Conservation (phyloP, 192 early-diverging fungal species). For the Diversispora epigaea region DNA sequence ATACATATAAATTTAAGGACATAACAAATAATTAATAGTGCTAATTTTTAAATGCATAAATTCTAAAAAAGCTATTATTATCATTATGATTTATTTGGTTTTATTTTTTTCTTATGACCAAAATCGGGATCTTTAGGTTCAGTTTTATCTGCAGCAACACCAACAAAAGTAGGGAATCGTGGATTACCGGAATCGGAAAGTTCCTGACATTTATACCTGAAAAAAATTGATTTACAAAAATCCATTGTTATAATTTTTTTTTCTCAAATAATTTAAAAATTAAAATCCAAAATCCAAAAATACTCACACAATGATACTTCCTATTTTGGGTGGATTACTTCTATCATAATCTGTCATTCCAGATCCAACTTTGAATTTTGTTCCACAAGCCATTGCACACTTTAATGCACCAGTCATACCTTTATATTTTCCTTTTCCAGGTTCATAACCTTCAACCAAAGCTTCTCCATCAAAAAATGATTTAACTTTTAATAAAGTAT, state of each 20-base stretch:
- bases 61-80: too few relatives aligned
- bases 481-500: conserved; percentile 42
- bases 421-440: conserved; percentile 57
- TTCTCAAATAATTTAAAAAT: background rate
- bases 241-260: background rate
- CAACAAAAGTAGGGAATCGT: conserved; percentile 48
- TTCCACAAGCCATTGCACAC: conserved; percentile 61
- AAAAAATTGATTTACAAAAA: background rate
- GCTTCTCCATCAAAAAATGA: conserved; percentile 73
- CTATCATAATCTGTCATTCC: conserved; percentile 64
- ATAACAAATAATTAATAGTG: too few relatives aligned
- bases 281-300: background rate
- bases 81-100: background rate
- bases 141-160: conserved; percentile 38
- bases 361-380: conserved; percentile 64
- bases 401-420: conserved; percentile 58
- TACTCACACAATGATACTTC: conserved; percentile 38
- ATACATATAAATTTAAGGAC: too few relatives aligned
- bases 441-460: conserved; percentile 56
- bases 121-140: background rate
- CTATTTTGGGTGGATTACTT: conserved; percentile 54
- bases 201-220: conserved; percentile 52
- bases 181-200: conserved; percentile 43
- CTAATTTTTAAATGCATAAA: too few relatives aligned
- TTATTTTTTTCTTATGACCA: background rate